Evolutionary conservation across 164 flowering plant species (phyloP).

Genomic region (Brasenia schreberi): DNA sequence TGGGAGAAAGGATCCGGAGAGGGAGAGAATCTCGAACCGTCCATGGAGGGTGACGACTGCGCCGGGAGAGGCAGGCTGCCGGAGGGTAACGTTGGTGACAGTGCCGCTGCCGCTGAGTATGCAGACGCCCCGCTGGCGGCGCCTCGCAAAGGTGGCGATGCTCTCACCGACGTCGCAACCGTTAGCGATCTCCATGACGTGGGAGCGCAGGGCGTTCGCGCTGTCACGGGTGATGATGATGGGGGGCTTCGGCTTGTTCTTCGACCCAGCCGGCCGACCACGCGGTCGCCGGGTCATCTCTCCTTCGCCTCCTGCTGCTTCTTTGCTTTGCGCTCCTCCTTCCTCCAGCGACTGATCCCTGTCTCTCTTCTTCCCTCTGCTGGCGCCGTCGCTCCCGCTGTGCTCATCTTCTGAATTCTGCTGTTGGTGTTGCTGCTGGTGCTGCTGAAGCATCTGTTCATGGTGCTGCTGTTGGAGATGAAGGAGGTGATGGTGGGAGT

Average conservation of each 20-base stretch:
- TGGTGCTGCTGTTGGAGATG: conserved; percentile 26
- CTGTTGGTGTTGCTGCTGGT: conserved; percentile 32
- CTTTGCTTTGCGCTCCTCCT: not conserved
- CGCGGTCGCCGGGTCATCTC: conserved; percentile 54
- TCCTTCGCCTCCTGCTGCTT: conserved; percentile 20
- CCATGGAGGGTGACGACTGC: conserved; percentile 69
- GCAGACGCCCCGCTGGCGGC: conserved; percentile 73
- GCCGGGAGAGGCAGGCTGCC: conserved; percentile 62
- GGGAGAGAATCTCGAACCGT: conserved; percentile 75
- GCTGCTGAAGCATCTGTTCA: conserved; percentile 9
- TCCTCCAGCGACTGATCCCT: conserved; percentile 12
- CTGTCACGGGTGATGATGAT: conserved; percentile 83
- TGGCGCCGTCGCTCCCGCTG: conserved; percentile 20
- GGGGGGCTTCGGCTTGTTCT: conserved; percentile 92
- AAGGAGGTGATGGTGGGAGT: conserved; percentile 42
- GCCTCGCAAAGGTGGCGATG: conserved; percentile 51
- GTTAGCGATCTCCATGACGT: conserved; percentile 75
- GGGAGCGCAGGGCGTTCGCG: conserved; percentile 79
- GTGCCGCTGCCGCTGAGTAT: conserved; percentile 71
- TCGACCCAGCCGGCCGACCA: conserved; percentile 83
- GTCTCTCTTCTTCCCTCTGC: conserved; percentile 23
- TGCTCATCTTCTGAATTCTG: conserved; percentile 50
- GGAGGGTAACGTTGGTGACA: conserved; percentile 63
- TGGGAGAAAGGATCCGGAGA: conserved; percentile 74
- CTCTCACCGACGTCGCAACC: conserved; percentile 68